Base-by-base conservation (phyloP, 768 basidiomycete genomes). In the Candolleomyces aberdarensis region DNA sequence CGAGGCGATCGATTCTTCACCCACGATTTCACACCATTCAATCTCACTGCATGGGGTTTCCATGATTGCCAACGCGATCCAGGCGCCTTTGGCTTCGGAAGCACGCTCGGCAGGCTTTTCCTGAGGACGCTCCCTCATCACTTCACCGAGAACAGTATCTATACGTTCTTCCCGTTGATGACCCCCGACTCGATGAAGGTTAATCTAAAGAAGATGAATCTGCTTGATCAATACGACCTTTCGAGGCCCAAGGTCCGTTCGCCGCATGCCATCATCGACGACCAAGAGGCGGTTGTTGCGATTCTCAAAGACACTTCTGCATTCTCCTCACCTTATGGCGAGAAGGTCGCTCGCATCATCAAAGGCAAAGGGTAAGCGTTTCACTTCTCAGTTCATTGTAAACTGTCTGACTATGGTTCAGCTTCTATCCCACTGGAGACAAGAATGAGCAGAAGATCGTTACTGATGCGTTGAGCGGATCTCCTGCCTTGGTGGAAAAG, bases 101-200 rank as follows among this genome's bases (percentile, higher is more conserved):
- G 87, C 70, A 88, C 83, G 13, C 82, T 93, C 46, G 90, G 87
- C 8, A 83, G 86, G 39, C 80, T 94, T 36, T 74, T 94, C 72
- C 75, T 92, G 52, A 88, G 92, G 49, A 85, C 84, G 17, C 80
- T 94, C 1, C 91, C 92, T 1, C 73, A 85, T 54, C 75, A 91
- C 68, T 94, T 80, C 73, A 79, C 81, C 0, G 80, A 83, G 64
- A 85, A 88, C 69, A 89, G 87, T 61, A 75, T 83, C 49, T 94
- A 91, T 69, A 85, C 92, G 4, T 92, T 90, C 84, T 94, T 93
- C 86, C 89, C 92, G n/a, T 78, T 94, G 47, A 87, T 93, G 85
- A 89, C 87, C 0, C 92, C 92, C 3, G 75, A 79, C 0, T 71
- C 84, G 2, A 92, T 93, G 91, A 74, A 83, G 61, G 72, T 67